These are phyloP conservation scores for Rubia balearica DNA, from an alignment of 305 asterid species.

Conservation along the genomic window DNA sequence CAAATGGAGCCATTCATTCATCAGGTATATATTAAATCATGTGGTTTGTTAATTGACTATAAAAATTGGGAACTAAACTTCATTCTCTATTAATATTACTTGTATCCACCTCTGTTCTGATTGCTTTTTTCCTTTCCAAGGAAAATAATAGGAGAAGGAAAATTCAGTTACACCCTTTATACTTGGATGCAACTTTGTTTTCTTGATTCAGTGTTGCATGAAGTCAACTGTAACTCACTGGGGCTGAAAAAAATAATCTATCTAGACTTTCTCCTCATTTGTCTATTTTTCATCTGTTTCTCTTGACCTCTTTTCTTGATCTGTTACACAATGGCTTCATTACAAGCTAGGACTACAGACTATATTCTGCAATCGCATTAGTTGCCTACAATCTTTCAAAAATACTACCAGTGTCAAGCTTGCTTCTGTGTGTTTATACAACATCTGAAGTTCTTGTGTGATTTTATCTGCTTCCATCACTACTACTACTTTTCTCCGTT, in stretches of 20 bases:
- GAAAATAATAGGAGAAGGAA: not conserved
- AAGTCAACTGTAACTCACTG: not conserved
- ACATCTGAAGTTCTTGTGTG: not conserved
- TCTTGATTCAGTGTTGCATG: not conserved
- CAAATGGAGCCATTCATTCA: conserved; percentile 94
- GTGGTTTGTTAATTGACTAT: not conserved
- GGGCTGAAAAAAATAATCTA: not conserved
- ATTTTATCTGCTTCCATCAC: no score
- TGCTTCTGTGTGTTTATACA: not conserved
- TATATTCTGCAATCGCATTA: not conserved
- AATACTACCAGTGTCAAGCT: not conserved
- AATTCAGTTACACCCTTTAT: not conserved
- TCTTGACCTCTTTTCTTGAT: not conserved
- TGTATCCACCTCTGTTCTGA: not conserved
- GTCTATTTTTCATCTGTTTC: not conserved
- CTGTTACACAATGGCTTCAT: not conserved
- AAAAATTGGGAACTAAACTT: not conserved
- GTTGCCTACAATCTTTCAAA: not conserved
- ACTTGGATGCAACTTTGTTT: not conserved
- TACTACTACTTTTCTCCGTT: no score
- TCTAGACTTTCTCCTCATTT: not conserved
- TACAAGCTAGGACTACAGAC: not conserved
- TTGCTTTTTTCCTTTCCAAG: conserved; percentile 1
- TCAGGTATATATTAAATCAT: conserved; percentile 53
- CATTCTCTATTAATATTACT: not conserved